Base-by-base conservation (phyloP, 441 rosid genomes). In the Populus hybrid region DNA sequence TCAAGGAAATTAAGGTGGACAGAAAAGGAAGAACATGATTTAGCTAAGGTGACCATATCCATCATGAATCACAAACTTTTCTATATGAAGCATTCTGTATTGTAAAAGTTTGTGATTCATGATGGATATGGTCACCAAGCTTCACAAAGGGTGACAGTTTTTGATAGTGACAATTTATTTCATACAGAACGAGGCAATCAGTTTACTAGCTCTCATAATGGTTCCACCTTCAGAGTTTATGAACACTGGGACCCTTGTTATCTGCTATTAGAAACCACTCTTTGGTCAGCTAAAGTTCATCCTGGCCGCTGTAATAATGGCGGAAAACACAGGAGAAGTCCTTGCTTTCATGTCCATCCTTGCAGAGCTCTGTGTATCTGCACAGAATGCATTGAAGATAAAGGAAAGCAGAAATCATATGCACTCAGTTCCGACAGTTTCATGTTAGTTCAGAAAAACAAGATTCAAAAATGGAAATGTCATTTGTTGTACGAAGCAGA, bases 241-340 rank as follows among this genome's bases (percentile, higher is more conserved):
- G 57, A 46, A 46, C 57, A 46, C 57, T 14, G 1, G 18, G 20
- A 20, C 20, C 20, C 57, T 46, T 14, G 57, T 46, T 46, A 5
- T 36, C 42, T 38, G 34, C 20, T 16, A 46, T 8, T 2, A 30
- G 36, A 14, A 26, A 21, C 8, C 64, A 8, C 34, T 36, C 36
- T 54, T 1, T 38, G 35, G 14, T 32, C 35, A 30, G 69, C 79
- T 82, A 81, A 26, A 72, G 35, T 65, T 89, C 93, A 79, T 87
- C 86, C 77, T 78, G 83, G 73, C 97, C 98, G 0, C 80, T 77
- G 83, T 95, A 93, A 73, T 84, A 91, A 82, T 92, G 91, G 32
- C 89, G 89, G 82, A 93, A 95, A 73, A 90, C 90, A 65, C 96
- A 88, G 5, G 98, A 93, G 83, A 93, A 95, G 84, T 95, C 99